Percentiles rank a stretch among this genome's conserved stretches.
phyloP scores from a whole-genome alignment of 176 grass and related monocot species.

The Bolboschoenus planiculmis region DNA sequence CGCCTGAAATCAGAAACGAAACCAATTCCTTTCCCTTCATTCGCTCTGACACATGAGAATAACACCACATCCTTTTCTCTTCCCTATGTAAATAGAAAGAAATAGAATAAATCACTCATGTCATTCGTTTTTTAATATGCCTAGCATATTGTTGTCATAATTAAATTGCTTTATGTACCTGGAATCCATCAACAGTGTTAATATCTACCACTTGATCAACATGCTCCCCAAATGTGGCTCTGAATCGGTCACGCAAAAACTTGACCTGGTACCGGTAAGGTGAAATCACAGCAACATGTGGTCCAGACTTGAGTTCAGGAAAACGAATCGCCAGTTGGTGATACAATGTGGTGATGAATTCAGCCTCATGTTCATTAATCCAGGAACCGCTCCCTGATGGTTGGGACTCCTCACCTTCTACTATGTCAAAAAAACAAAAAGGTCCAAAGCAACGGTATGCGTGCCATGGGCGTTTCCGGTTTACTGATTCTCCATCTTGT shows the following conservation, averaged over 20 bases:
- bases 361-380: conserved; percentile 78
- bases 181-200: conserved; percentile 95
- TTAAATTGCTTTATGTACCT: conserved; percentile 44
- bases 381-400: conserved; percentile 78
- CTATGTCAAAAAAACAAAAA: conserved; percentile 93
- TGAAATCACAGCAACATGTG: conserved; percentile 75
- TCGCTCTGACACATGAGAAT: conserved; percentile 92
- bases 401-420: conserved; percentile 62
- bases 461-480: conserved; percentile 56
- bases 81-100: conserved; percentile 36
- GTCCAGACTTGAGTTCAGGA: conserved; percentile 66
- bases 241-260: conserved; percentile 58
- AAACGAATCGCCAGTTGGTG: conserved; percentile 53
- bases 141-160: conserved; percentile 10
- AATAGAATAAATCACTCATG: conserved; percentile 13
- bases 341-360: conserved; percentile 78
- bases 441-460: conserved; percentile 65
- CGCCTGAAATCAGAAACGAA: conserved; percentile 86
- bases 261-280: conserved; percentile 83
- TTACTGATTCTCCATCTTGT: conserved; percentile 67
- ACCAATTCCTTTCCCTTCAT: conserved; percentile 72
- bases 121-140: conserved; percentile 4
- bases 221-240: conserved; percentile 72
- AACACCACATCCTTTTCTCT: conserved; percentile 91
- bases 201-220: conserved; percentile 81